Evolutionary conservation across 495 filamentous ascomycete genomes (phyloP), one percentile per base, ranked within the genome.

Genomic region (Trichocladium uniseriatum): DNA sequence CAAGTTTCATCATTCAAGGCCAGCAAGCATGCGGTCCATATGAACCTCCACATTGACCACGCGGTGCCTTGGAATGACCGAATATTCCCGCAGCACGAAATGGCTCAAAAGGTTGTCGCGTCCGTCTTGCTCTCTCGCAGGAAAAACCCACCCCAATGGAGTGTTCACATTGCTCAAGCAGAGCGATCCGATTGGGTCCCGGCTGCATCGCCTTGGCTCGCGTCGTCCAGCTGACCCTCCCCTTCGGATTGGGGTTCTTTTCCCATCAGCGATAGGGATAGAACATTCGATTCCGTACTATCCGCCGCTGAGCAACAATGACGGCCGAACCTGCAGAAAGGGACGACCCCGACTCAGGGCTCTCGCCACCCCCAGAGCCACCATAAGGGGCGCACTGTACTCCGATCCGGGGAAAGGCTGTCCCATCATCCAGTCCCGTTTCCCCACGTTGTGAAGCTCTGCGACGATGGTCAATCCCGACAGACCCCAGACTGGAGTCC

Each of bases 391-490:
- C 15, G 35, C 35, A 47, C 45, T 32, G 31, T 32, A 32, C 31
- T 32, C 31, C 3, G 31, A 10, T 32, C 31, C 13, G 31, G 7
- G 31, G 31, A 47, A 21, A 7, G 28, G 6, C n/a, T 35, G 28
- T 19, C 38, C 46, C 38, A 42, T 49, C 46, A 41, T 42, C 28
- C 46, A 49, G 29, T 42, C 22, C 27, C 22, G 15, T 38, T 44
- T 38, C 40, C 48, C 48, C 48, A 51, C 48, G 48, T 38, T 45
- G n/a, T 43, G 39, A 44, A 28, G 39, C n/a, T 43, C 39, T 43
- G 38, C 48, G 21, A 38, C 34, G 5, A 35, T 27, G 13, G 34
- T n/a, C 44, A 47, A n/a, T 22, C 41, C 41, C 32, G 21, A 44
- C 20, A 19, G 16, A 34, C 39, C 39, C 32, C 48, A 38, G 48